phyloP scores from a whole-genome alignment of 148 eudicot species.

The Agrostemma githago region DNA sequence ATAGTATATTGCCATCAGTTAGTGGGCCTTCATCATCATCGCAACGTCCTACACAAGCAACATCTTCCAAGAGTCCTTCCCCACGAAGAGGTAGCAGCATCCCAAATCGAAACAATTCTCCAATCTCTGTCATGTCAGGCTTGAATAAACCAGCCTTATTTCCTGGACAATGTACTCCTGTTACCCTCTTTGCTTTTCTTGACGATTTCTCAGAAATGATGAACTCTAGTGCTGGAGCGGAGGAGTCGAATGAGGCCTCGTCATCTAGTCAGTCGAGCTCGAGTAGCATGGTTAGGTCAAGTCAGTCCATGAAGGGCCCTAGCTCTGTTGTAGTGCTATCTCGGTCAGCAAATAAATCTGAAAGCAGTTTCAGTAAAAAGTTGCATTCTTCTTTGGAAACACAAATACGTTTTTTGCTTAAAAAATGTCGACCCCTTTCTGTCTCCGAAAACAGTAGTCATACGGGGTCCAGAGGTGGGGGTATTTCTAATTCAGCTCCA shows the following conservation, averaged over 20 bases:
- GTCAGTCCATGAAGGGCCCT: slow-evolving; percentile 47
- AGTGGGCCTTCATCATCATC: slow-evolving; percentile 52
- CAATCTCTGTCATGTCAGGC: slow-evolving; percentile 54
- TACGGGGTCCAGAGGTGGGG: slow-evolving; percentile 61
- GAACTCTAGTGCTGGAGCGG: slow-evolving; percentile 37
- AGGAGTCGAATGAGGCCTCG: slow-evolving; percentile 47
- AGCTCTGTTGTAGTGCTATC: slow-evolving; percentile 76
- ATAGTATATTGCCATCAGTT: slow-evolving; percentile 30
- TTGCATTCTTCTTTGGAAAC: slow-evolving; percentile 78
- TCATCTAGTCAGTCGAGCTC: slow-evolving; percentile 43
- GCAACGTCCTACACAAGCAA: slow-evolving; percentile 39
- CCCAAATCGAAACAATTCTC: slow-evolving; percentile 53
- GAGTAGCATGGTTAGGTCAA: slow-evolving; percentile 44
- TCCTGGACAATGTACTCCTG: slow-evolving; percentile 96
- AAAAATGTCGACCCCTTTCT: slow-evolving; percentile 75
- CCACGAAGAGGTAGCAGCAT: slow-evolving; percentile 61
- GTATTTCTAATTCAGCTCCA: slow-evolving; percentile 52
- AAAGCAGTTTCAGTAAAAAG: slow-evolving; percentile 65
- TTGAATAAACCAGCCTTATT: slow-evolving; percentile 62
- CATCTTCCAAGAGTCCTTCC: slow-evolving; percentile 54
- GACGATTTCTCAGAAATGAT: slow-evolving; percentile 66
- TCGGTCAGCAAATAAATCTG: slow-evolving; percentile 64
- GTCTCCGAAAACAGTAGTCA: slow-evolving; percentile 55
- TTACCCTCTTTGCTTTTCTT: slow-evolving; percentile 74
- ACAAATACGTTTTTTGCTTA: slow-evolving; percentile 82